Evolutionary conservation across 129 eudicot species (phyloP).

Genomic region (Centaurea solstitialis): DNA sequence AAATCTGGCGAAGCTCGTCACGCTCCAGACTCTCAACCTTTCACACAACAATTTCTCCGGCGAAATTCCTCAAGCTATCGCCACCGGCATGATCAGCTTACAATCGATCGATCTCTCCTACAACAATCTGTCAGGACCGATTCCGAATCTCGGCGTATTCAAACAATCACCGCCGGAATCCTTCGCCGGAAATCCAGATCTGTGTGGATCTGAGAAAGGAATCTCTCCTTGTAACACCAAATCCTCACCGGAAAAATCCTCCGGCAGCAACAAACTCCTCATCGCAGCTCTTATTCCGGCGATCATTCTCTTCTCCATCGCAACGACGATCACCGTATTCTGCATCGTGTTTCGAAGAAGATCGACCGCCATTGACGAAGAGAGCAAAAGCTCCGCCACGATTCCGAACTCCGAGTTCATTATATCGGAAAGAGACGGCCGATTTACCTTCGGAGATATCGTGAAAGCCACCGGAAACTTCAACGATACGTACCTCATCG

Average conservation of each 20-base stretch:
- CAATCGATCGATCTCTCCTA: constrained; percentile 57
- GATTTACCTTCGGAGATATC: constrained; percentile 66
- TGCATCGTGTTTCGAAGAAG: constrained; percentile 33
- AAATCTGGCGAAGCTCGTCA: constrained; percentile 52
- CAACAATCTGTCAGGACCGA: constrained; percentile 67
- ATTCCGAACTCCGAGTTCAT: constrained; percentile 36
- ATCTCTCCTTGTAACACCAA: constrained; percentile 46
- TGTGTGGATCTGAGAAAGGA: constrained; percentile 71
- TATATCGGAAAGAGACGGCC: constrained; percentile 65
- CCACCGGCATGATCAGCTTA: constrained; percentile 69
- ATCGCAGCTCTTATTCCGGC: constrained; percentile 47
- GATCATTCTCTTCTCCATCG: constrained; percentile 29
- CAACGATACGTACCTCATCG: constrained; percentile 63
- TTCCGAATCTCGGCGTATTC: constrained; percentile 51
- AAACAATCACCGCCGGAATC: constrained; percentile 41
- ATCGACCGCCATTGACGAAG: constrained; percentile 39
- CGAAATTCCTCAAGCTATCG: constrained; percentile 50
- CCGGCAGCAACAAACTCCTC: constrained; percentile 34
- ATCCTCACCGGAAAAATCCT: constrained; percentile 16
- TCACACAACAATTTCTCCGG: constrained; percentile 80
- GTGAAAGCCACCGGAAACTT: constrained; percentile 81
- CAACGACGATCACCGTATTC: constrained; percentile 32
- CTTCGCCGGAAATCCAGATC: constrained; percentile 54
- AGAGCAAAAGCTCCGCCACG: constrained; percentile 13
- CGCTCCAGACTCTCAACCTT: constrained; percentile 59